Percentiles rank a stretch among this genome's conserved stretches.
These are phyloP conservation scores for Colletotrichum zoysiae DNA, from an alignment of 2,329 filamentous ascomycete genomes.

Conservation along the genomic window DNA sequence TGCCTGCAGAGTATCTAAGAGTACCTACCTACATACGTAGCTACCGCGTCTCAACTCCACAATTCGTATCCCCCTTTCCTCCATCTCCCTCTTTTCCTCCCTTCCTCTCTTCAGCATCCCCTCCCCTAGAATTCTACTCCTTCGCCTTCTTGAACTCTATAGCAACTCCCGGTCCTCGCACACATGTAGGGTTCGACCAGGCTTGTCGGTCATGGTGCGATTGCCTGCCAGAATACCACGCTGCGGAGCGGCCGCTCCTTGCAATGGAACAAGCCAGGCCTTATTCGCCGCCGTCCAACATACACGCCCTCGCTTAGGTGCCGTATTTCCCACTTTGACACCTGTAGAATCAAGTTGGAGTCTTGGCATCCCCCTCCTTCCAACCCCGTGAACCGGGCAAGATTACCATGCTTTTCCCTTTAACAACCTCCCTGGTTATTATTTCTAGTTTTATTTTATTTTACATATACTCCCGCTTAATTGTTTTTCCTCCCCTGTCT, in stretches of 20 bases:
- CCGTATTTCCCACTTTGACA: background rate
- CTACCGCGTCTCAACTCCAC: background rate
- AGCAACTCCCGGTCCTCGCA: constrained; percentile 22
- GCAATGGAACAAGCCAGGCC: constrained; percentile 3
- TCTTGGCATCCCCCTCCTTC: background rate
- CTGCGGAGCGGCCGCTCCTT: constrained; percentile 22
- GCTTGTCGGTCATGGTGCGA: constrained; percentile 9
- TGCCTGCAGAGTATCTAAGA: background rate
- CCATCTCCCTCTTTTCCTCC: background rate
- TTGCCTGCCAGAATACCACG: background rate
- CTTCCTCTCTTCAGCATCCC: background rate
- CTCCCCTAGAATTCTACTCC: background rate
- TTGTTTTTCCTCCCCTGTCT: background rate
- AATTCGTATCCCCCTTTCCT: background rate
- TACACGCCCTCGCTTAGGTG: constrained; percentile 12
- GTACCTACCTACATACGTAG: no score
- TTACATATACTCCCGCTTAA: background rate
- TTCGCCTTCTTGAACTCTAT: background rate
- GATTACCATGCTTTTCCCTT: constrained; percentile 2
- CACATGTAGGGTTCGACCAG: constrained; percentile 30
- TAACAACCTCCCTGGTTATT: background rate
- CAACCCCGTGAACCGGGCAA: background rate
- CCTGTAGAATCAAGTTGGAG: background rate
- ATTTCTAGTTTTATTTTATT: background rate
- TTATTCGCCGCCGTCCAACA: background rate